phyloP scores from a whole-genome alignment of 192 early-diverging fungal genomes.

The Phycomyces nitens region DNA sequence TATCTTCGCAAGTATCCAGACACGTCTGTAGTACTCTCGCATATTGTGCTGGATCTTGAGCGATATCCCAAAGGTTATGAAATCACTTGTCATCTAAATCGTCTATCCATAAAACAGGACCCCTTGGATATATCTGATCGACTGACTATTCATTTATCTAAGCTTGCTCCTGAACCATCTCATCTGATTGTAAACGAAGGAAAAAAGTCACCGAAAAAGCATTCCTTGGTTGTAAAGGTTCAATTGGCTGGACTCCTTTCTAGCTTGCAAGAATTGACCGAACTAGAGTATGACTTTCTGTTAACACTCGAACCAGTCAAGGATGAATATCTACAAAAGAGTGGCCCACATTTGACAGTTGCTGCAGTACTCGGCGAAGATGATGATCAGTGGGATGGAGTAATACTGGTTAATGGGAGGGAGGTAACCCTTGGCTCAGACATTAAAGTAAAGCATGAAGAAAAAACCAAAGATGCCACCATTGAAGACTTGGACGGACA shows the following conservation, averaged over 20 bases:
- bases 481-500: not conserved
- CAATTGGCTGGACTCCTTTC: not conserved
- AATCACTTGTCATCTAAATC: conserved; percentile 21
- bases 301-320: conserved; percentile 5
- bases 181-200: conserved; percentile 13
- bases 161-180: conserved; percentile 15
- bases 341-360: conserved; percentile 16
- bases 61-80: conserved; percentile 39
- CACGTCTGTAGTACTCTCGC: conserved; percentile 5
- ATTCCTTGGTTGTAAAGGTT: conserved; percentile 3
- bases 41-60: conserved; percentile 34
- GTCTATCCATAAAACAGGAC: not conserved
- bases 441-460: not conserved
- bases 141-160: conserved; percentile 10
- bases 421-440: conserved; percentile 16
- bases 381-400: conserved; percentile 23
- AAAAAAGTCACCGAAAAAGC: conserved; percentile 13
- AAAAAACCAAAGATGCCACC: not conserved
- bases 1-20: not conserved
- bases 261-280: not conserved
- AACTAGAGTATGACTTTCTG: conserved; percentile 15
- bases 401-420: conserved; percentile 25
- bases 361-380: conserved; percentile 25
- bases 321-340: conserved; percentile 6
- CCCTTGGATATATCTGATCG: conserved; percentile 10